Evolutionary conservation across 176 grass and related monocot genomes (phyloP), one percentile per base, ranked within the genome.

Genomic region (Carex kokanica): DNA sequence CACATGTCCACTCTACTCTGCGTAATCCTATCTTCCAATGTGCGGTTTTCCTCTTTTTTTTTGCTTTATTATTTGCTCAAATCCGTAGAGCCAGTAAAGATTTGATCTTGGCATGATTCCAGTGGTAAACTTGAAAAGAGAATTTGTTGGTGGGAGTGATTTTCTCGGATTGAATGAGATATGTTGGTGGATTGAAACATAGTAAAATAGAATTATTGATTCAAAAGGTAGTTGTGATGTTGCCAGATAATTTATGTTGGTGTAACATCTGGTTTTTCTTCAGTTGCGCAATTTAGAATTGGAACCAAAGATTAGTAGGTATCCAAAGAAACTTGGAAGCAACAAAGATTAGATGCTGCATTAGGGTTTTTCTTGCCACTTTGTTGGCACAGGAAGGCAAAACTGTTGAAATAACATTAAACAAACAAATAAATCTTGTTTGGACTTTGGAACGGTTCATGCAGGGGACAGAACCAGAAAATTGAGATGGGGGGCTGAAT

Each of bases 21-120:
- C 74, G 45, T 95, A 82, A 98, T 98, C 82, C 69, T 95, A 40
- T 77, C 78, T 63, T 93, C 89, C 83, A 98, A 98, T 84, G 95
- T 95, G 69, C 71, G 84, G 16, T 65, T 0, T 6, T 47, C 14
- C 41, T 82, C 11, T 56, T 63, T 68, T 63, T 68, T 43, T 59
- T 34, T 1, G 17, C 14, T 80, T 17, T 0, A 61, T 43, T 61
- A 18, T 61, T 80, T 59, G 55, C 56, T 80, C 78, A 80, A 62
- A 62, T 80, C 7, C 58, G 78, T 60, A 80, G 78, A 80, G 62
- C 54, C 10, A 61, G 12, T 80, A 32, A 18, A 36, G 47, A 52
- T 75, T 75, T 14, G 8, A 61, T 8, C 6, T 24, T 24, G 20
- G n/a, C 12, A 61, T 8, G 8, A 21, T 71, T 71, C 36, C 18